These are phyloP conservation scores for Ophiostoma pallidulum DNA, from an alignment of 2,329 filamentous ascomycete species.

Conservation along the genomic window DNA sequence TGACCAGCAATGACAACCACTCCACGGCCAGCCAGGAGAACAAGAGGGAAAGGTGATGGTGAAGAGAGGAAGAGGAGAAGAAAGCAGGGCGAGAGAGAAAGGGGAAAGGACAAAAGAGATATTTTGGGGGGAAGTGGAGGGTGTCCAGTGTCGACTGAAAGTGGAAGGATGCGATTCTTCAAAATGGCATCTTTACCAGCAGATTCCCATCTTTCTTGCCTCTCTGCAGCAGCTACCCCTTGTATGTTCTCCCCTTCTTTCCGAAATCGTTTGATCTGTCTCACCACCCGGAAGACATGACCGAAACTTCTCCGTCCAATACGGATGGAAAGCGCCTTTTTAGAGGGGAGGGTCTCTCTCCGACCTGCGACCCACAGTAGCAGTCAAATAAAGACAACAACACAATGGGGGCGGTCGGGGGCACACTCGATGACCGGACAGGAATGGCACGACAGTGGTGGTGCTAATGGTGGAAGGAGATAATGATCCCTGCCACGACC, in stretches of 20 bases:
- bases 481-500: no score
- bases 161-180: constrained; percentile 2
- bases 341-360: no score
- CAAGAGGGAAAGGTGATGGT: not conserved
- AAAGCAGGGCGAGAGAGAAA: not conserved
- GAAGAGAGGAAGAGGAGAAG: not conserved
- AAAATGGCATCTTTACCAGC: constrained; percentile 3
- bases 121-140: no score
- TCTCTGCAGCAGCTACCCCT: not conserved
- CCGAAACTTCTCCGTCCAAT: constrained; percentile 5
- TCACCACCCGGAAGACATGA: constrained; percentile 8
- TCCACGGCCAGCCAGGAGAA: constrained; percentile 12
- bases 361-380: no score
- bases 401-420: no score
- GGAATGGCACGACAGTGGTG: no score
- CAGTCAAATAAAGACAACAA: no score
- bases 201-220: not conserved
- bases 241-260: not conserved
- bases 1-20: constrained; percentile 18
- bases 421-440: no score
- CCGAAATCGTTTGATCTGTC: constrained; percentile 1
- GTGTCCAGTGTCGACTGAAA: not conserved
- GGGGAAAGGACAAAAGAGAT: not conserved
- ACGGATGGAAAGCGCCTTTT: no score
- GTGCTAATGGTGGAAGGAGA: no score